Percentiles rank a stretch among this genome's conserved stretches.
Conservation (phyloP, 2,329 filamentous ascomycete species). For the Neocatenulostroma microsporum region DNA sequence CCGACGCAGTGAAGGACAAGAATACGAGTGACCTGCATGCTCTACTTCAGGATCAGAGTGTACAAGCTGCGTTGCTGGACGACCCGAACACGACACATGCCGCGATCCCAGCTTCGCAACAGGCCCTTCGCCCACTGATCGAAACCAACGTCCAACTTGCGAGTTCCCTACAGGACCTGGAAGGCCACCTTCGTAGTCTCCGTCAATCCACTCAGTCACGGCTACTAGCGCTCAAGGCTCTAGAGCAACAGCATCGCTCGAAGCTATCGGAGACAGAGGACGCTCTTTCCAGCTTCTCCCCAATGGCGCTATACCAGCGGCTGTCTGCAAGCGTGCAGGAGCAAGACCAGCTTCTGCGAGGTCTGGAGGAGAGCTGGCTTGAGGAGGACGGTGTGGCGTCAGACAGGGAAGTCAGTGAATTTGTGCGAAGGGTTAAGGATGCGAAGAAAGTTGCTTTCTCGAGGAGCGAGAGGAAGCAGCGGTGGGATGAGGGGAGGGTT, state of each 20-base stretch:
- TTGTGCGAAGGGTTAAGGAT: conserved; percentile 73
- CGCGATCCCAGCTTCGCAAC: conserved; percentile 58
- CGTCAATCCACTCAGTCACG: conserved; percentile 70
- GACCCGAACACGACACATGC: conserved; percentile 61
- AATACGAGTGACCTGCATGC: conserved; percentile 69
- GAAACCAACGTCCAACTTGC: conserved; percentile 66
- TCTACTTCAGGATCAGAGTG: conserved; percentile 54
- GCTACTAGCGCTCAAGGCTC: conserved; percentile 70
- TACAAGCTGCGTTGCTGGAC: conserved; percentile 69
- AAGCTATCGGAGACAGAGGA: conserved; percentile 86
- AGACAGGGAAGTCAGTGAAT: conserved; percentile 78
- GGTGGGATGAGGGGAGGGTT: conserved; percentile 94
- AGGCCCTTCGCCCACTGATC: conserved; percentile 57
- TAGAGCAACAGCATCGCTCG: conserved; percentile 86
- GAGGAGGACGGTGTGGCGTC: conserved; percentile 56
- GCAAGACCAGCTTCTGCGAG: conserved; percentile 71
- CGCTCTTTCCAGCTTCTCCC: conserved; percentile 75
- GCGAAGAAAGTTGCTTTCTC: conserved; percentile 71
- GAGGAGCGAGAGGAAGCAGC: conserved; percentile 75
- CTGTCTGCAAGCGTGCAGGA: conserved; percentile 69
- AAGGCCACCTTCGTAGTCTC: conserved; percentile 51
- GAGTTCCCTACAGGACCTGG: conserved; percentile 52
- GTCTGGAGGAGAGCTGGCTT: conserved; percentile 87
- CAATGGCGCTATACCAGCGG: conserved; percentile 76
- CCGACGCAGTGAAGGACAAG: conserved; percentile 50